Evolutionary conservation across 768 basidiomycete genomes (phyloP).

Genomic region (Mycena indigotica): DNA sequence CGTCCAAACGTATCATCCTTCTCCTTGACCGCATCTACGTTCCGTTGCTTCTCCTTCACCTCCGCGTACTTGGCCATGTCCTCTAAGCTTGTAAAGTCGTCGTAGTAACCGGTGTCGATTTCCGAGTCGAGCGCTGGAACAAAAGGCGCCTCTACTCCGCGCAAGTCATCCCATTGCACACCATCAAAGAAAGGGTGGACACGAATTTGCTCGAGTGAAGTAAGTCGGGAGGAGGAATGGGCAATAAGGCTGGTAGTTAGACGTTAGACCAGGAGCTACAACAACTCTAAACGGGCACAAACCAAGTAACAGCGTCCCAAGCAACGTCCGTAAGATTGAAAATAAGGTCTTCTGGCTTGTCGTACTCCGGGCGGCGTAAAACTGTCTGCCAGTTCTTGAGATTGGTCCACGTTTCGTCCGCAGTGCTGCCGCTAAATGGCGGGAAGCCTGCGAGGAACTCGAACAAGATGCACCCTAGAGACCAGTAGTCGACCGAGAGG

Average conservation of each 20-base stretch:
- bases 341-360: constrained; percentile 92
- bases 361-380: constrained; percentile 90
- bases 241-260: constrained; percentile 92
- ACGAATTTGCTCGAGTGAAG: constrained; percentile 72
- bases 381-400: constrained; percentile 97
- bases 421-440: constrained; percentile 93
- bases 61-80: constrained; percentile 99
- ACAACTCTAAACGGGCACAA: no score
- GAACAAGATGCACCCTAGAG: constrained; percentile 95
- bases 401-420: constrained; percentile 99
- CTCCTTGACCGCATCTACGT: constrained; percentile 93
- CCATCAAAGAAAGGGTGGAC: constrained; percentile 81
- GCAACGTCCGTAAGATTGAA: constrained; percentile 93
- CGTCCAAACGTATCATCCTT: constrained; percentile 72
- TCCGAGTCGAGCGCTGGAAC: constrained; percentile 94
- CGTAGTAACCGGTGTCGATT: constrained; percentile 93
- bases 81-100: constrained; percentile 83
- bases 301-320: constrained; percentile 92
- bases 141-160: constrained; percentile 80
- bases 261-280: no score
- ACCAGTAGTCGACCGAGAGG: constrained; percentile 98
- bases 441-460: constrained; percentile 97
- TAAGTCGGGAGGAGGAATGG: constrained; percentile 77
- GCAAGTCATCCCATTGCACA: constrained; percentile 78
- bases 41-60: constrained; percentile 94